Conservation (phyloP, 2,329 filamentous ascomycete species). For the Sporothrix euskadiensis region DNA sequence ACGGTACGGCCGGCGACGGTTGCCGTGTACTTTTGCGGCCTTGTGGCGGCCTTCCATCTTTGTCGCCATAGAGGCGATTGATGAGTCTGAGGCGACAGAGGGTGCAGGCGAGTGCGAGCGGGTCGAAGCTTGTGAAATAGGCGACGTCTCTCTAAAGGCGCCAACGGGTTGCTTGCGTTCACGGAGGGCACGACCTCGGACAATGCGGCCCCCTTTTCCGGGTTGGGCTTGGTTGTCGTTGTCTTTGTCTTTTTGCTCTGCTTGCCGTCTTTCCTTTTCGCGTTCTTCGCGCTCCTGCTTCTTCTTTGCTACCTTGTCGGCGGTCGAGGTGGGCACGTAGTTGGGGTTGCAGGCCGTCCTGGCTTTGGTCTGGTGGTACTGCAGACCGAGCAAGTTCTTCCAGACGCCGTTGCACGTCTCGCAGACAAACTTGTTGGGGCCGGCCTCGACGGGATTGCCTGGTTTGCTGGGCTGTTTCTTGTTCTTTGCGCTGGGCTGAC, state of each 20-base stretch:
- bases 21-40: not conserved
- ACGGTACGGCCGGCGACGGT: not conserved
- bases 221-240: not conserved
- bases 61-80: not conserved
- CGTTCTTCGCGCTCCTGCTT: not conserved
- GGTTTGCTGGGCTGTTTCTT: not conserved
- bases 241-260: not conserved
- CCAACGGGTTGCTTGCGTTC: constrained; percentile 6
- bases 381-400: constrained; percentile 60
- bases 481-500: not conserved
- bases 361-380: constrained; percentile 60
- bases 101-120: not conserved
- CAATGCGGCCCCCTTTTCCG: not conserved
- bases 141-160: not conserved
- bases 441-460: not conserved
- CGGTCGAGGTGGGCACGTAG: constrained; percentile 40
- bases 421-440: constrained; percentile 45
- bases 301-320: not conserved
- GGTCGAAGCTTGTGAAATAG: not conserved
- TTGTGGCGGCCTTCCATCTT: not conserved
- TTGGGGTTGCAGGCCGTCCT: constrained; percentile 55
- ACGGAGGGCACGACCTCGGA: not conserved
- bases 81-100: not conserved
- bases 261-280: not conserved
- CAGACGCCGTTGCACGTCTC: constrained; percentile 56